Evolutionary conservation across 1,139 yeast genomes (phyloP).

Genomic region (Lodderomyces theae): DNA sequence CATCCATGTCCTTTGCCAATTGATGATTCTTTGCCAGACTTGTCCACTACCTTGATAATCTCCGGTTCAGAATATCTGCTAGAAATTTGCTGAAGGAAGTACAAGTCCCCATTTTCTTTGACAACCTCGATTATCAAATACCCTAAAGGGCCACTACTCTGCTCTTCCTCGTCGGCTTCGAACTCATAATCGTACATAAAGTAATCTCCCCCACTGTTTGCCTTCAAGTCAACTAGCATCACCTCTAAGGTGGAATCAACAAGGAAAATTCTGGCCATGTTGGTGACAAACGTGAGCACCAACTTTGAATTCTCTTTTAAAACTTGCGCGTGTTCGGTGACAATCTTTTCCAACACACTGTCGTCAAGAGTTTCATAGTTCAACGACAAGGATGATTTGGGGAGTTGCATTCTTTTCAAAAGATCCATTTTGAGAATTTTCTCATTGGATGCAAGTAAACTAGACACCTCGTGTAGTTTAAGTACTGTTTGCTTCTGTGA

Average conservation of each 20-base stretch:
- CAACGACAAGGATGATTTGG: constrained; percentile 22
- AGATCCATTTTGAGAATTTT: constrained; percentile 44
- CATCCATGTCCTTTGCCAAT: constrained; percentile 42
- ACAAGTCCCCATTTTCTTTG: constrained; percentile 54
- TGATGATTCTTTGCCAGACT: constrained; percentile 30
- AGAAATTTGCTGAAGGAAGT: constrained; percentile 49
- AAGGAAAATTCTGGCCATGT: constrained; percentile 43
- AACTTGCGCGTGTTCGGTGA: constrained; percentile 33
- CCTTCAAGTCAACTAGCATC: constrained; percentile 43
- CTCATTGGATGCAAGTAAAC: constrained; percentile 33
- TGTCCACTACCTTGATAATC: constrained; percentile 38
- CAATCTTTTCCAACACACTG: constrained; percentile 38
- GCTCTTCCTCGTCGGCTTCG: constrained; percentile 47
- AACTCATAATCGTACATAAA: constrained; percentile 81
- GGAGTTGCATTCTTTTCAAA: constrained; percentile 37
- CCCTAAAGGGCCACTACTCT: constrained; percentile 41
- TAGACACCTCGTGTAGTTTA: constrained; percentile 35
- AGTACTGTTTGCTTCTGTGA: constrained; percentile 15
- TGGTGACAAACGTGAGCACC: constrained; percentile 49
- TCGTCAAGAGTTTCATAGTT: constrained; percentile 31
- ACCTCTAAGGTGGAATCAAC: constrained; percentile 38
- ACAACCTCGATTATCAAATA: constrained; percentile 63
- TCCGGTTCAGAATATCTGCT: constrained; percentile 9
- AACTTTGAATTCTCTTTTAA: constrained; percentile 36
- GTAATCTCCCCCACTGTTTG: constrained; percentile 56